These are phyloP conservation scores for Phyllosticta citriasiana DNA, from an alignment of 2,329 filamentous ascomycete species.

Conservation along the genomic window DNA sequence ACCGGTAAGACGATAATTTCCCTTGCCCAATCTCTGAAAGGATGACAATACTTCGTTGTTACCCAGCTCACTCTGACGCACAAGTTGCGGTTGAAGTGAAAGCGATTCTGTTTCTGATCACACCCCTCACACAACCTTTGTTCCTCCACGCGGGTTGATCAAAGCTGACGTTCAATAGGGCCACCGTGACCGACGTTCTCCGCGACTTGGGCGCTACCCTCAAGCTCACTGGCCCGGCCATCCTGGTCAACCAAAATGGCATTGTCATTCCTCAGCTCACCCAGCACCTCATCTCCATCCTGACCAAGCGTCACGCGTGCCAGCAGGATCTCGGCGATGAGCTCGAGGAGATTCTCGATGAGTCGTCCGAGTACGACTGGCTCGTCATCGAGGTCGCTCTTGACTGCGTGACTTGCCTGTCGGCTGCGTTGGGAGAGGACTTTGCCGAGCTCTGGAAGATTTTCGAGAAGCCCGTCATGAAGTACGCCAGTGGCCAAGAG, in stretches of 20 bases:
- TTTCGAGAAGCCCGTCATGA: conserved; percentile 84
- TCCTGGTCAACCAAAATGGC: conserved; percentile 60
- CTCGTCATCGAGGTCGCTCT: conserved; percentile 89
- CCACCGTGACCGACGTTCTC: conserved; percentile 90
- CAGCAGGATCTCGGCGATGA: conserved; percentile 83
- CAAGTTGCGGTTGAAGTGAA: conserved; percentile 79
- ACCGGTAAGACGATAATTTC: conserved; percentile 61
- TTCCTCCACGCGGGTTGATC: not conserved
- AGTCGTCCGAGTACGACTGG: conserved; percentile 95
- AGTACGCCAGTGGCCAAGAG: conserved; percentile 78
- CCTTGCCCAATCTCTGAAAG: conserved; percentile 18
- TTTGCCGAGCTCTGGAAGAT: conserved; percentile 91
- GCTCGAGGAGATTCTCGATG: conserved; percentile 52
- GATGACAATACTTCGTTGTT: conserved; percentile 87
- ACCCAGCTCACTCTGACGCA: conserved; percentile 99
- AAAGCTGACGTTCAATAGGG: conserved; percentile 39
- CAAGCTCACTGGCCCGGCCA: conserved; percentile 79
- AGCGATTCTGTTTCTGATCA: conserved; percentile 54
- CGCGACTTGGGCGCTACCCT: conserved; percentile 83
- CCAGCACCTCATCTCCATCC: conserved; percentile 64
- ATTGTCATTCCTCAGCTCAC: conserved; percentile 63
- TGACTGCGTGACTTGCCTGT: conserved; percentile 78
- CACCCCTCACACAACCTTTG: conserved; percentile 25
- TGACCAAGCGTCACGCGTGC: conserved; percentile 84
- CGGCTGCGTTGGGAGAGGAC: conserved; percentile 66